Conservation (phyloP, 495 filamentous ascomycete genomes). For the Podospora tetraspora region DNA sequence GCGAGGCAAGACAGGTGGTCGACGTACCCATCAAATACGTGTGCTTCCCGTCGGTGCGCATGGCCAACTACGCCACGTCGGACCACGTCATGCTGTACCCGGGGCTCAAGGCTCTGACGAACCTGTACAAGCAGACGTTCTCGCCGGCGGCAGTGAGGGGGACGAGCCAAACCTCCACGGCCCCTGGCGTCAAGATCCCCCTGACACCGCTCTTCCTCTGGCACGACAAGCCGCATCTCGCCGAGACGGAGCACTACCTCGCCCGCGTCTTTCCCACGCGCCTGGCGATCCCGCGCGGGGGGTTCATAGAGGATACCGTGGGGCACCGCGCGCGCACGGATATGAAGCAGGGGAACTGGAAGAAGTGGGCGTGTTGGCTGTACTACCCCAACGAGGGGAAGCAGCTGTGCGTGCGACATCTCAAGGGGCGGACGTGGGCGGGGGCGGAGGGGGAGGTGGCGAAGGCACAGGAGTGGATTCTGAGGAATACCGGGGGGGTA, state of each 20-base stretch:
- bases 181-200: constrained; percentile 23
- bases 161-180: not conserved
- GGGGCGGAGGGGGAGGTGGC: constrained; percentile 31
- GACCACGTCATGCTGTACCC: constrained; percentile 38
- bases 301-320: constrained; percentile 45
- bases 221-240: constrained; percentile 47
- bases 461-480: constrained; percentile 25
- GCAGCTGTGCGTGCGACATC: constrained; percentile 36
- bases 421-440: constrained; percentile 41
- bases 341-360: constrained; percentile 44
- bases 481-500: constrained; percentile 15
- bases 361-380: constrained; percentile 45
- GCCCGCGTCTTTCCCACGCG: constrained; percentile 38
- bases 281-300: constrained; percentile 36
- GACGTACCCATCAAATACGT: constrained; percentile 18
- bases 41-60: constrained; percentile 34
- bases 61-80: constrained; percentile 38
- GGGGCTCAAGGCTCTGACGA: constrained; percentile 30
- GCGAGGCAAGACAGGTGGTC: not conserved
- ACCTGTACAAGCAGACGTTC: constrained; percentile 35
- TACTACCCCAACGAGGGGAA: constrained; percentile 42
- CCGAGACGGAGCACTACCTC: constrained; percentile 40
- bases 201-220: constrained; percentile 48
- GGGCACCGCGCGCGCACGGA: constrained; percentile 42
- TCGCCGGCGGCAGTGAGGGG: constrained; percentile 9